Base-by-base conservation (phyloP, 1,139 yeast species). In the Protomyces pachydermus region DNA sequence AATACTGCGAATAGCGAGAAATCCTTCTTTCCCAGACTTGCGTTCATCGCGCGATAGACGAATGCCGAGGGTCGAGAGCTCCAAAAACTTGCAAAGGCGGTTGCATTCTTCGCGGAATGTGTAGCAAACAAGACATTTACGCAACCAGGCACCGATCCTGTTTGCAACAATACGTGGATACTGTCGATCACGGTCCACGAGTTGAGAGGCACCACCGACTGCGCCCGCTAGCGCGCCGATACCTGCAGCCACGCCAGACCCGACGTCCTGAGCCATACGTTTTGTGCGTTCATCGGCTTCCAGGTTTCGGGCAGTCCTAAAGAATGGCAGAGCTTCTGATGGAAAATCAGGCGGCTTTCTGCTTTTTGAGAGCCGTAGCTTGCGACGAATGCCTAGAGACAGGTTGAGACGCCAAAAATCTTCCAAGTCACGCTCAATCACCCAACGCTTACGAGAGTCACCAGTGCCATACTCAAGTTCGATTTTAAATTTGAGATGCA, bases 391-490 rank as follows among this genome's bases (percentile, higher is more conserved):
- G 80, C 80, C 42, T 82, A 58, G 53, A 9, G 62, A 55, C 16
- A 58, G 28, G 38, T 58, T 58, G 35, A 58, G 56, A 12, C 62
- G 42, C 62, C 62, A 76, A 56, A 95, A 79, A 69, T 91, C 97
- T 70, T 84, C 84, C 60, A 86, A 83, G 25, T 84, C 87, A 70
- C 87, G 87, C 50, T 84, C 80, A 6, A 95, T 83, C 0, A 86
- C 78, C 98, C 99, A 95, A 68, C 83, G 82, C 71, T 91, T 78
- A 66, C 93, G 78, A 65, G 87, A 84, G 3, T 84, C 83, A 0
- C 97, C 97, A 20, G 91, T 84, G 1, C 98, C 98, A 72, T 93
- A 93, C 72, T 91, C 97, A 64, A 93, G 77, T 65, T 87, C 88
- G 23, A 93, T 77, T 20, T 68, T 42, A 25, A 68, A 69, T n/a